Evolutionary conservation across 768 basidiomycete genomes (phyloP).

Genomic region (Symmetrospora coprosmae): DNA sequence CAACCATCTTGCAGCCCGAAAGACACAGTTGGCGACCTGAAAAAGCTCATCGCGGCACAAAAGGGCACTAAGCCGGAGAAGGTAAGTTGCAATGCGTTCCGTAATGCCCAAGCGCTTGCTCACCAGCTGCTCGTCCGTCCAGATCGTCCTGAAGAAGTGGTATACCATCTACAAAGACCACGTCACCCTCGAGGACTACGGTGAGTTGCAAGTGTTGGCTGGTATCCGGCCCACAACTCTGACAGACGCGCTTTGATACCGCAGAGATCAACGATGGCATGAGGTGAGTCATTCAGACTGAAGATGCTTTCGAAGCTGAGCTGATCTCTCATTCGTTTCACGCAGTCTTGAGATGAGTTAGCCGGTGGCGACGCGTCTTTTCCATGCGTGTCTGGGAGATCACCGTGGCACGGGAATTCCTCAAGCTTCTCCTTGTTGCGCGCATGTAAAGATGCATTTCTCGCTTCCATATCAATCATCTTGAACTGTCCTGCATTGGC

Average conservation of each 20-base stretch:
- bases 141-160: constrained; percentile 94
- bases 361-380: too few relatives aligned
- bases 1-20: constrained; percentile 47
- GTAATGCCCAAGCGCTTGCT: background rate
- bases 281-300: background rate
- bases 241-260: background rate
- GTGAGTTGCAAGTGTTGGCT: background rate
- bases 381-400: too few relatives aligned
- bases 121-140: constrained; percentile 6
- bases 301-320: background rate
- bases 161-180: constrained; percentile 72
- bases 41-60: constrained; percentile 92
- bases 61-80: constrained; percentile 72
- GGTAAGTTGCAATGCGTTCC: constrained; percentile 5
- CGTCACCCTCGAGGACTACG: constrained; percentile 79
- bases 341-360: constrained; percentile 17
- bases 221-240: background rate
- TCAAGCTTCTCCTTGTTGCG: too few relatives aligned
- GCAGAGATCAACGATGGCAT: constrained; percentile 19
- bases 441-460: too few relatives aligned
- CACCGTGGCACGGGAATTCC: too few relatives aligned
- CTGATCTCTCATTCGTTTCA: background rate
- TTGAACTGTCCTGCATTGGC: too few relatives aligned
- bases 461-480: too few relatives aligned
- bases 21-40: constrained; percentile 93